Evolutionary conservation across 495 filamentous ascomycete genomes (phyloP).

Genomic region (Lophiotrema nucula): DNA sequence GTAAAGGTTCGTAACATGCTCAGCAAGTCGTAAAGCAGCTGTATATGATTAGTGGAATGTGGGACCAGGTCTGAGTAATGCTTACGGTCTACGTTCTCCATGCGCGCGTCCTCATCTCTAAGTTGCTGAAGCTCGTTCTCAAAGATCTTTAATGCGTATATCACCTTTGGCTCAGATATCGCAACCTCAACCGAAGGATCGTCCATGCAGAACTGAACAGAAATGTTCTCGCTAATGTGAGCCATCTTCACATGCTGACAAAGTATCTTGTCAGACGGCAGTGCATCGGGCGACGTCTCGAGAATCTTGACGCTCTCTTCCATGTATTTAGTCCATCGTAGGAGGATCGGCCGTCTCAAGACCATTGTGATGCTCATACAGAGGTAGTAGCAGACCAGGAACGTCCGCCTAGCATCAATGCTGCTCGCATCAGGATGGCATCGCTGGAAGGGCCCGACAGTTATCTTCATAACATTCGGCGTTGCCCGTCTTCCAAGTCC

Average conservation of each 20-base stretch:
- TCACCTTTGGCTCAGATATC: constrained; percentile 71
- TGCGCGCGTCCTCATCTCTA: constrained; percentile 23
- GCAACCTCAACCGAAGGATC: constrained; percentile 61
- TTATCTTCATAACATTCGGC: constrained; percentile 45
- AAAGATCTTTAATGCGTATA: constrained; percentile 72
- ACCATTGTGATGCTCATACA: constrained; percentile 65
- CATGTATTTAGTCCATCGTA: constrained; percentile 83
- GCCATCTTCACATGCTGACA: constrained; percentile 76
- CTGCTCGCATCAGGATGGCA: constrained; percentile 58
- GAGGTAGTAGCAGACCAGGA: constrained; percentile 80
- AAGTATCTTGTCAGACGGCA: constrained; percentile 68
- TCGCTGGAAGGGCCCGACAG: constrained; percentile 31
- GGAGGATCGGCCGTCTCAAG: constrained; percentile 74
- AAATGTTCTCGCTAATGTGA: constrained; percentile 78
- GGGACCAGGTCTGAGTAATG: not conserved
- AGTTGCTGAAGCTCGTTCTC: constrained; percentile 63
- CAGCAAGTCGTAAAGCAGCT: constrained; percentile 59
- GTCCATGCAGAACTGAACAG: constrained; percentile 72
- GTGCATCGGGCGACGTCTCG: constrained; percentile 66
- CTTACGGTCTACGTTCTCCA: constrained; percentile 35
- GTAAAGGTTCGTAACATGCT: constrained; percentile 70
- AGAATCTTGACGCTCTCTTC: constrained; percentile 77
- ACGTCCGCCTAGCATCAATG: constrained; percentile 72
- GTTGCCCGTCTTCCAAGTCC: constrained; percentile 62
- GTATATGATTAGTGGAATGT: constrained; percentile 11